Conservation (phyloP, 148 eudicot genomes). For the Beta vulgaris region DNA sequence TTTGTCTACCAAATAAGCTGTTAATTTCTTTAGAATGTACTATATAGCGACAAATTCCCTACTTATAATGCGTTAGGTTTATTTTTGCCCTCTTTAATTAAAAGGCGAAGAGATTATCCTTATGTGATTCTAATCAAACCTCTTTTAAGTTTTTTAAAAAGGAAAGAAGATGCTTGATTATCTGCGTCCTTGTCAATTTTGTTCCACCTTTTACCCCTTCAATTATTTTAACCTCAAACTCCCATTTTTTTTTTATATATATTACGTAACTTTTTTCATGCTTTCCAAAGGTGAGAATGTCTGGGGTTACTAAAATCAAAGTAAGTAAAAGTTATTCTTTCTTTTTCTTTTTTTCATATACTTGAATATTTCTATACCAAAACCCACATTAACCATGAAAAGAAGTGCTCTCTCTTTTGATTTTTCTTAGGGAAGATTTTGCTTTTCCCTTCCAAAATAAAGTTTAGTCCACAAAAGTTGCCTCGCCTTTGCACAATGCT, state of each 20-base stretch:
- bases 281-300: constrained; percentile 30
- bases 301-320: constrained; percentile 20
- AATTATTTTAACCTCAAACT: constrained; percentile 15
- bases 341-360: not conserved
- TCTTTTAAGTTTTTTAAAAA: constrained; percentile 3
- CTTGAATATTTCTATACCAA: constrained; percentile 18
- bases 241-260: constrained; percentile 12
- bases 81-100: not conserved
- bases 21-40: constrained; percentile 17
- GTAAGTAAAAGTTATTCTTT: constrained; percentile 31
- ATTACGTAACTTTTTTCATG: constrained; percentile 20
- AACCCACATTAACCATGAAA: constrained; percentile 45
- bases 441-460: constrained; percentile 29
- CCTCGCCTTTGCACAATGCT: constrained; percentile 52
- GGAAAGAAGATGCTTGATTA: constrained; percentile 22
- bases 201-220: constrained; percentile 21
- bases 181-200: constrained; percentile 25
- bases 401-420: constrained; percentile 53
- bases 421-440: constrained; percentile 38
- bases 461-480: constrained; percentile 36
- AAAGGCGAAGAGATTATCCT: constrained; percentile 35
- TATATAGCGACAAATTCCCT: constrained; percentile 33
- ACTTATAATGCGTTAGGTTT: constrained; percentile 36
- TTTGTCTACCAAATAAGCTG: too few species aligned
- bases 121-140: constrained; percentile 38